A percentile compares a stretch with the other conserved stretches of the same genome.
phyloP scores from a whole-genome alignment of 164 flowering plant genomes.

The Aristolochia fimbriata region DNA sequence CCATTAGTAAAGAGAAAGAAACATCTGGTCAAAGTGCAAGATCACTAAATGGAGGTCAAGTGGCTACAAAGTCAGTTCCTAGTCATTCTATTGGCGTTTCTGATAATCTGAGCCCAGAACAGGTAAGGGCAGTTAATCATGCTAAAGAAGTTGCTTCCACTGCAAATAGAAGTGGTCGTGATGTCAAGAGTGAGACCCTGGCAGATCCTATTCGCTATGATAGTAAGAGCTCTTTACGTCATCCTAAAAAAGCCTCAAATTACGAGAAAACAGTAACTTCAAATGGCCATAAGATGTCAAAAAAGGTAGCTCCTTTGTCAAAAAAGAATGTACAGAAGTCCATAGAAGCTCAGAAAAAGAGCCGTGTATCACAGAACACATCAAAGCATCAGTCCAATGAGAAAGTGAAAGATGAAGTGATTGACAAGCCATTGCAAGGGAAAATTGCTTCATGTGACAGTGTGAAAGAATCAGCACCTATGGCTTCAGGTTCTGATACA shows the following conservation, averaged over 20 bases:
- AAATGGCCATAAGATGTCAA: constrained; percentile 23
- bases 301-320: constrained; percentile 17
- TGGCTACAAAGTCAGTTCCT: constrained; percentile 9
- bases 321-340: constrained; percentile 21
- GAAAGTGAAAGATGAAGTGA: constrained; percentile 17
- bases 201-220: constrained; percentile 12
- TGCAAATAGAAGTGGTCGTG: not conserved
- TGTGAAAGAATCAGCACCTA: constrained; percentile 17
- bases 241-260: constrained; percentile 9
- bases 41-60: constrained; percentile 17
- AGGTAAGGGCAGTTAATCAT: constrained; percentile 1
- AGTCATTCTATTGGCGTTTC: constrained; percentile 15
- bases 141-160: no score
- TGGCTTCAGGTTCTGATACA: constrained; percentile 18
- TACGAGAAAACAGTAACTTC: constrained; percentile 16
- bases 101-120: constrained; percentile 2
- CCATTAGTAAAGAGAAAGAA: constrained; percentile 3
- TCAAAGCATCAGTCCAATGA: constrained; percentile 16
- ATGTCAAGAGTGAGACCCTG: constrained; percentile 10
- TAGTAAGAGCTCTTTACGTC: constrained; percentile 2
- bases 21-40: constrained; percentile 14
- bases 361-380: constrained; percentile 7
- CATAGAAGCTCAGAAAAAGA: constrained; percentile 13
- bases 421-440: constrained; percentile 5
- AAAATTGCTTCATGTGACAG: constrained; percentile 20